phyloP scores from a whole-genome alignment of 176 grass and related monocot genomes.

The Cocos nucifera region DNA sequence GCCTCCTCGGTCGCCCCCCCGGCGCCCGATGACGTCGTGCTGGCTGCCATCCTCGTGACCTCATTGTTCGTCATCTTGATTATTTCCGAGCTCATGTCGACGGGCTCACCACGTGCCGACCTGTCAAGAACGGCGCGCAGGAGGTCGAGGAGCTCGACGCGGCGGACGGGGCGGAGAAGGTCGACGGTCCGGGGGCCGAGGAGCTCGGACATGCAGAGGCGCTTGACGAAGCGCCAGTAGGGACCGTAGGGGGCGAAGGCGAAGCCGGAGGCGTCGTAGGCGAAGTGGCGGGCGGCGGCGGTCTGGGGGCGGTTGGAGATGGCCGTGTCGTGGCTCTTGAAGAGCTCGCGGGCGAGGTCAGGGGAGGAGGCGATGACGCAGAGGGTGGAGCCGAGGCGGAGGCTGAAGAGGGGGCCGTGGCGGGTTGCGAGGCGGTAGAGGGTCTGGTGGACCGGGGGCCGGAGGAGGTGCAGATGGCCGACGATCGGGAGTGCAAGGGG shows the following conservation, averaged over 20 bases:
- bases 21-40: not conserved
- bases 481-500: slow-evolving; percentile 29
- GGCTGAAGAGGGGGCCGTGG: slow-evolving; percentile 33
- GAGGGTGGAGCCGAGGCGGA: slow-evolving; percentile 46
- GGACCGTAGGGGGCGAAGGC: slow-evolving; percentile 53
- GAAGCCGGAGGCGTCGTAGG: slow-evolving; percentile 40
- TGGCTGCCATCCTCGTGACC: slow-evolving; percentile 42
- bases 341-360: slow-evolving; percentile 24
- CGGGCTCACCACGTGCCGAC: not conserved
- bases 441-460: slow-evolving; percentile 26
- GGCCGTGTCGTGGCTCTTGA: slow-evolving; percentile 28
- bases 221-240: slow-evolving; percentile 62
- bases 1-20: slow-evolving; percentile 26
- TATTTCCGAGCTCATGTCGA: slow-evolving; percentile 35
- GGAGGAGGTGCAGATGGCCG: slow-evolving; percentile 47
- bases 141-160: slow-evolving; percentile 27
- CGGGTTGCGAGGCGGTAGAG: slow-evolving; percentile 26
- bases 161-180: slow-evolving; percentile 34
- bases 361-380: slow-evolving; percentile 32
- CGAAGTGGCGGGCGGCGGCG: slow-evolving; percentile 28
- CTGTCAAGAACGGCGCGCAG: slow-evolving; percentile 14
- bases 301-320: slow-evolving; percentile 41
- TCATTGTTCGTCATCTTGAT: slow-evolving; percentile 42
- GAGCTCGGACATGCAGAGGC: slow-evolving; percentile 59
- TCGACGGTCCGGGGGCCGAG: slow-evolving; percentile 48